Conservation (phyloP, 2,329 filamentous ascomycete genomes). For the Trichoderma breve region DNA sequence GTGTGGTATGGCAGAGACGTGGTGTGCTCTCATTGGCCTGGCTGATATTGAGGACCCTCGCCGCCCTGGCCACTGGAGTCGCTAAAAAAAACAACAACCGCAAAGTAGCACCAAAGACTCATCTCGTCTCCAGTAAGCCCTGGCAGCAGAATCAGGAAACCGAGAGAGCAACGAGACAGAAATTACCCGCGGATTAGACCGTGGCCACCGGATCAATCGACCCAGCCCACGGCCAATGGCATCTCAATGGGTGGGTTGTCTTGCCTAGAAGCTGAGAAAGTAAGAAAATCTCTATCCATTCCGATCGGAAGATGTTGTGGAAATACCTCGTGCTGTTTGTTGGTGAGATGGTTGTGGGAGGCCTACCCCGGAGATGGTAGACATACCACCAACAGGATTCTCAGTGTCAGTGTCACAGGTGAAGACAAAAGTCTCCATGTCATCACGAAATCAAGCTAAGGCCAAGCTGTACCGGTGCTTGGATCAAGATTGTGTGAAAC, state of each 20-base stretch:
- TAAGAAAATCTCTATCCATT: not conserved
- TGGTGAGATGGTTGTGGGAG: not conserved
- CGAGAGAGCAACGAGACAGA: not conserved
- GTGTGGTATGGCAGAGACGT: slow-evolving; percentile 35
- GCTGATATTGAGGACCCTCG: slow-evolving; percentile 21
- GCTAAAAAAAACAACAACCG: slow-evolving; percentile 17
- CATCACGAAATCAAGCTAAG: not conserved
- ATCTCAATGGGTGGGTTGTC: not conserved
- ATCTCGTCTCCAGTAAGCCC: slow-evolving; percentile 15
- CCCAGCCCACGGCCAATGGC: not conserved
- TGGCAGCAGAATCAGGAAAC: slow-evolving; percentile 14
- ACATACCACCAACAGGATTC: not conserved
- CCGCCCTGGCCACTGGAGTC: slow-evolving; percentile 19
- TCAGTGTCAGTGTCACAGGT: not conserved
- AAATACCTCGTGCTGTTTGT: not conserved
- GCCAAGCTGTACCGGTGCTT: not conserved
- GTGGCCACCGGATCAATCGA: not conserved
- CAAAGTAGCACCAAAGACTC: slow-evolving; percentile 15
- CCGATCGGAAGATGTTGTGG: not conserved
- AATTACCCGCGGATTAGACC: not conserved
- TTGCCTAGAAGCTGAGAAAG: slow-evolving; percentile 3
- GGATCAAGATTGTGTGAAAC: not conserved
- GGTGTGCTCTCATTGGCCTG: slow-evolving; percentile 37
- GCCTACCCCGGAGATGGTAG: not conserved
- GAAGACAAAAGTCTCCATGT: not conserved